Percentiles rank a stretch among this genome's conserved stretches.
phyloP scores from a whole-genome alignment of 257 asterid species.

The Solanum virginianum region DNA sequence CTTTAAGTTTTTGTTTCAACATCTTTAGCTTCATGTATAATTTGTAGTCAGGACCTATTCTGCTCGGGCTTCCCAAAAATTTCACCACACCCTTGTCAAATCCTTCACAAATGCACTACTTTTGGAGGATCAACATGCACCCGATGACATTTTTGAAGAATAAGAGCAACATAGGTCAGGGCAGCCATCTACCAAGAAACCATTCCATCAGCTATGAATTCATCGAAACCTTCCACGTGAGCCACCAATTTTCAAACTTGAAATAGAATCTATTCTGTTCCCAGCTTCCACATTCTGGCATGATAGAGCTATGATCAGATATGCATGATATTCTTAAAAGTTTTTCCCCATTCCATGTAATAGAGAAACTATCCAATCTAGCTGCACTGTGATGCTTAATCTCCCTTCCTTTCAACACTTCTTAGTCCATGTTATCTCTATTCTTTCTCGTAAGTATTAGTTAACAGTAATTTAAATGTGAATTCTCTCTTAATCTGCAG shows the following conservation, averaged over 20 bases:
- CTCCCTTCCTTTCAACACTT: background rate
- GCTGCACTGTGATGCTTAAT: background rate
- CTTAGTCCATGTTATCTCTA: background rate
- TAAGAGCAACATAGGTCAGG: too few relatives aligned
- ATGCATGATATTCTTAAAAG: background rate
- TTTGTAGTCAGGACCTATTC: too few relatives aligned
- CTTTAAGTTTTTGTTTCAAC: too few relatives aligned
- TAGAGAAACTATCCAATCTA: background rate
- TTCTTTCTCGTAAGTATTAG: background rate
- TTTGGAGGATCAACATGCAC: too few relatives aligned
- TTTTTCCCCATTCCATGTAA: background rate
- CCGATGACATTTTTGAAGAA: too few relatives aligned
- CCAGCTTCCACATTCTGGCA: background rate
- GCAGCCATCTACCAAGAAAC: too few relatives aligned
- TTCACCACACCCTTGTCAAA: too few relatives aligned
- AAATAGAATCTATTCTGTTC: background rate
- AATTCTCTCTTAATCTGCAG: background rate
- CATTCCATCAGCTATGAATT: background rate
- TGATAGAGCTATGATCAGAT: background rate
- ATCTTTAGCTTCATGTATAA: too few relatives aligned
- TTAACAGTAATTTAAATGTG: background rate
- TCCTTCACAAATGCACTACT: too few relatives aligned
- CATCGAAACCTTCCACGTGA: background rate
- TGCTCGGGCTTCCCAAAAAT: too few relatives aligned
- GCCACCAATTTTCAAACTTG: background rate